Base-by-base conservation (phyloP, 2,329 filamentous ascomycete species). In the Ophiostoma novo-ulmi region DNA sequence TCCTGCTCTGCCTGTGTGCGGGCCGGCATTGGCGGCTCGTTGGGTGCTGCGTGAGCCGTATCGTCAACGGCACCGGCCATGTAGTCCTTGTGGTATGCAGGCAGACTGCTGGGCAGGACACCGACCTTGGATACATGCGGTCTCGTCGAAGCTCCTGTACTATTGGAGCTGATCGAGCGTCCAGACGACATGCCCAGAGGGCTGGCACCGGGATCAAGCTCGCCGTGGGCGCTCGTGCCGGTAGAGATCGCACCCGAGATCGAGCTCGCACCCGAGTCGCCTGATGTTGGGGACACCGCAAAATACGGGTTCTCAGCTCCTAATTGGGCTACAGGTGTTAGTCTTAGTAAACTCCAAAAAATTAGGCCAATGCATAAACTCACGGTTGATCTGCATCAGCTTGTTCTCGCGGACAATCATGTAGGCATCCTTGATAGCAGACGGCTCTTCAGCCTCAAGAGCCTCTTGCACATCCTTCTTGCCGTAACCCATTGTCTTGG, bases 341-440 rank as follows among this genome's bases (percentile, higher is more conserved):
- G 63, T 26, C 8, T 64, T 0, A 44, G 8, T 41, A 14, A 55
- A 17, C 44, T 48, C 26, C 10, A 26, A 39, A 10, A 68, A 36
- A 52, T 8, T 5, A 13, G 44, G n/a, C 44, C 17, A 13, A 14
- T 44, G 13, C 17, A 31, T 7, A 68, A 36, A 88, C 92, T 88
- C 84, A 96, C 92, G 93, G 79, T 93, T 97, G 70, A 89, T 90
- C 79, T 94, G 91, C 94, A 98, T 98, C 78, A 98, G 87, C 79
- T 97, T 95, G 78, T 98, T 98, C 80, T 99, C 95, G 69, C 94
- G 89, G 36, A 99, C 93, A 79, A 99, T 99, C 81, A 97, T 89
- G 81, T 98, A 99, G 1, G 95, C 95, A 80, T 99, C 95, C 81
- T 99, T 99, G 84, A 99, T 97, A 13, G 95, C 94, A 71, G 94